Base-by-base conservation (phyloP, 768 basidiomycete species). In the Hydnomerulius pinastri region DNA sequence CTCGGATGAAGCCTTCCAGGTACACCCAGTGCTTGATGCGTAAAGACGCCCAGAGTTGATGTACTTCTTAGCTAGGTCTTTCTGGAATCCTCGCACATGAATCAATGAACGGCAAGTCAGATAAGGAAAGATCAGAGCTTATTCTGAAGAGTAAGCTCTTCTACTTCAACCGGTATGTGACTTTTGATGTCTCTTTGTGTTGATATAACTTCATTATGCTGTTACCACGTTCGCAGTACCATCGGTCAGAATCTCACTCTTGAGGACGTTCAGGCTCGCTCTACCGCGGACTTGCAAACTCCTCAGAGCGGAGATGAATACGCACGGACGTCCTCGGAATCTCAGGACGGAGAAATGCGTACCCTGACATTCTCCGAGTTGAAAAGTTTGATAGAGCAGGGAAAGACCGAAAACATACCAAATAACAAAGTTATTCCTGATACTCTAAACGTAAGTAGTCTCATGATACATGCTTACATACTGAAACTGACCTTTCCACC, bases 401-500 rank as follows among this genome's bases (percentile, higher is more conserved):
- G 88, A 15, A 81, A 77, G 54, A 78, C 81, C 4, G 86, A 88
- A 55, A 70, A 83, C 62, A 89, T 92, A 30, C 90, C 90, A 1
- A 87, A 91, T 59, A 92, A 90, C 63, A 87, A 83, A 56, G 52
- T 76, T 46, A 88, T 92, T 38, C 82, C 85, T 0, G 75, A 85
- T n/a, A 70, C 63, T 2, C 57, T 91, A 29, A 87, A 85, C 69
- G 90, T 88, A 60, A 54, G 80, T 64, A 29, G 18, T 46, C 33
- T 30, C 24, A 33, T 55, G 32, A 44, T 53, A 32, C 41, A 8
- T 21, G 24, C 9, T 27, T 25, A 32, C 21, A 21, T 48, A 18
- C 18, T 44, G 29, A 36, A 45, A 33, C 29, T 24, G 11, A 39
- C 50, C 44, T 36, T 43, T n/a, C 24, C 10, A 46, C 49, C 33